Base-by-base conservation (phyloP, 139 green algal species). In the Nannochloris sp. region DNA sequence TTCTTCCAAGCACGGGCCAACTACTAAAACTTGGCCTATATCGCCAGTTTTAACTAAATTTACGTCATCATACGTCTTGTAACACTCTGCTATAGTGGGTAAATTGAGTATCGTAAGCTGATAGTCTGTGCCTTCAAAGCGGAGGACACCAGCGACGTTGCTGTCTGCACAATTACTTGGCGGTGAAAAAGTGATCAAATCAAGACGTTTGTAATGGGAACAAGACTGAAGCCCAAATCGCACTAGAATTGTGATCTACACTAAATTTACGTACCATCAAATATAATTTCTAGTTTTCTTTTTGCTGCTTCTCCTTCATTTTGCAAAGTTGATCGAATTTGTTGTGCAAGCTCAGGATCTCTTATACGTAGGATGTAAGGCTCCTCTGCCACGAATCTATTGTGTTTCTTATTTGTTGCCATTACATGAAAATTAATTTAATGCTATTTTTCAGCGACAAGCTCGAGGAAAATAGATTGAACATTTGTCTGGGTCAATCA, bases 11-110 rank as follows among this genome's bases (percentile, higher is more conserved):
- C 42, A 30, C 10, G 60, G 39, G 0, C 73, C 73, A 27, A 90
- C 79, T 51, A 88, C 65, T 61, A 88, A 74, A 59, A 89, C 57
- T 79, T 96, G 87, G 1, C 87, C 89, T 14, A 97, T 72, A 63
- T 97, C 88, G 9, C 66, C 76, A 9, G 72, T 84, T 61, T 97
- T 97, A 14, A 97, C 85, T 33, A 95, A 77, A 74, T 96, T 88
- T n/a, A 81, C 72, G 36, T 97, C 89, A 56, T 97, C 88, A 31
- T 90, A 84, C 4, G 89, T 96, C 69, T 97, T 97, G 80, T 88
- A 97, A 23, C 78, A 83, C 70, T 97, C 91, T 33, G 92, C 80
- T 6, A 95, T 75, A 2, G 70, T 83, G 5, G 91, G 91, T 23
- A 97, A 74, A 64, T 93, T 80, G 25, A 91, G 79, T 38, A 97